Evolutionary conservation across 1,139 yeast genomes (phyloP).

Genomic region (Scheffersomyces stambukii): DNA sequence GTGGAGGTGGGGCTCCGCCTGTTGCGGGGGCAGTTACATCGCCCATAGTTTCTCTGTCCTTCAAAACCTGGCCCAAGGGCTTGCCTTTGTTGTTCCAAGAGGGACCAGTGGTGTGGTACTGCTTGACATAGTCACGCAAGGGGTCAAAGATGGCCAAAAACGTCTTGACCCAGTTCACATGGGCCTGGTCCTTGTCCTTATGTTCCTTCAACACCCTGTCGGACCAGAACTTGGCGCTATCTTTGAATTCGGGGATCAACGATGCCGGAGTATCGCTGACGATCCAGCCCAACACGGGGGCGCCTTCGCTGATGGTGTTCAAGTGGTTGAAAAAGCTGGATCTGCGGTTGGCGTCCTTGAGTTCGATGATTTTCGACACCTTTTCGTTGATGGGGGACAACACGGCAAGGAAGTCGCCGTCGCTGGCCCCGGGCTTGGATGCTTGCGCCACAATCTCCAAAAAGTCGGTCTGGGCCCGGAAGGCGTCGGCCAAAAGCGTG

Average conservation of each 20-base stretch:
- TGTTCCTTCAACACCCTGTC: conserved; percentile 83
- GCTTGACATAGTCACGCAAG: conserved; percentile 69
- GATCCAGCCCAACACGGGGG: conserved; percentile 90
- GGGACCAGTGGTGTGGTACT: conserved; percentile 77
- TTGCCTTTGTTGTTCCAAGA: conserved; percentile 62
- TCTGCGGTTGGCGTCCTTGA: conserved; percentile 73
- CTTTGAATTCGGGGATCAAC: conserved; percentile 77
- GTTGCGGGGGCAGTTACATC: conserved; percentile 16
- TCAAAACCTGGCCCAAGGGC: conserved; percentile 36
- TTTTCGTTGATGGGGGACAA: conserved; percentile 65
- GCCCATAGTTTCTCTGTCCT: conserved; percentile 7
- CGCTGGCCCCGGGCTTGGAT: conserved; percentile 58
- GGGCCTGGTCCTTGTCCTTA: conserved; percentile 62
- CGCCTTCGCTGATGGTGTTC: conserved; percentile 83
- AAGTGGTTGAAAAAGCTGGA: conserved; percentile 66
- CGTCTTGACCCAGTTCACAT: conserved; percentile 76
- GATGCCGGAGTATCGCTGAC: conserved; percentile 68
- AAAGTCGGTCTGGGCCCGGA: conserved; percentile 54
- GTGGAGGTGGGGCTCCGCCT: conserved; percentile 17
- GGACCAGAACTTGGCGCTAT: conserved; percentile 91
- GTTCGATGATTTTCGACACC: conserved; percentile 52
- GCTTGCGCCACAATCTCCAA: conserved; percentile 58
- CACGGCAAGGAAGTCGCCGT: conserved; percentile 53
- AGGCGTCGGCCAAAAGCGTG: conserved; percentile 52
- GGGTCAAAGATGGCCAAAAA: conserved; percentile 63